Evolutionary conservation across 2,329 filamentous ascomycete genomes (phyloP), one percentile per base, ranked within the genome.

Genomic region (Botryotinia narcissicola): DNA sequence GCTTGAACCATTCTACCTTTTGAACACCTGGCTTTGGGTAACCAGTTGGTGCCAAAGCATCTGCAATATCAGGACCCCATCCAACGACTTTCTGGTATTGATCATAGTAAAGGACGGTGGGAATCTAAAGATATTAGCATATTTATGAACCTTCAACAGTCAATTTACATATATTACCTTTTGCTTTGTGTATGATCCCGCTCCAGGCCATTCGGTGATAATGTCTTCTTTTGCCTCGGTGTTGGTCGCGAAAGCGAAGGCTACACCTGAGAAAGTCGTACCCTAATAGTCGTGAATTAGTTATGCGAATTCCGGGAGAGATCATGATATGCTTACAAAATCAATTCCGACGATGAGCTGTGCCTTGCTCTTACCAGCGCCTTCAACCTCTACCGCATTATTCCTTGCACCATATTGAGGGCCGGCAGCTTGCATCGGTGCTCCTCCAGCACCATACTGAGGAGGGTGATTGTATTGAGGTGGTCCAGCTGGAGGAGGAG

Each of bases 71-170:
- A 73, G 95, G 95, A 75, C 96, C 96, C 96, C 96, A 99, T 79
- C 96, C 96, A n/a, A 98, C 96, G 67, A 99, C 96, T 84, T 98
- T 98, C 81, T 99, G 96, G 83, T 98, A 97, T 84, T 98, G 95
- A 82, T 99, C 96, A 82, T 99, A 99, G 86, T 99, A 99, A 75
- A 99, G 89, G n/a, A 99, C 96, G 22, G 96, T 98, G 25, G 96
- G 96, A 79, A 99, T 98, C 96, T 97, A 80, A 37, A 51, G 29
- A 71, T 60, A 74, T 81, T 73, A 81, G 77, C 70, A 57, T 59
- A 40, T 25, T 48, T 69, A 32, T 14, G 35, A 29, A 29, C 12
- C 40, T 74, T 37, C 54, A 40, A 62, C 73, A 25, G 10, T 29
- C 9, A 9, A 62, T 22, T 44, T 60, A 32, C 66, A 42, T 68